Evolutionary conservation across 208 protist genomes (phyloP).

Genomic region (Crithidia brevicula): DNA sequence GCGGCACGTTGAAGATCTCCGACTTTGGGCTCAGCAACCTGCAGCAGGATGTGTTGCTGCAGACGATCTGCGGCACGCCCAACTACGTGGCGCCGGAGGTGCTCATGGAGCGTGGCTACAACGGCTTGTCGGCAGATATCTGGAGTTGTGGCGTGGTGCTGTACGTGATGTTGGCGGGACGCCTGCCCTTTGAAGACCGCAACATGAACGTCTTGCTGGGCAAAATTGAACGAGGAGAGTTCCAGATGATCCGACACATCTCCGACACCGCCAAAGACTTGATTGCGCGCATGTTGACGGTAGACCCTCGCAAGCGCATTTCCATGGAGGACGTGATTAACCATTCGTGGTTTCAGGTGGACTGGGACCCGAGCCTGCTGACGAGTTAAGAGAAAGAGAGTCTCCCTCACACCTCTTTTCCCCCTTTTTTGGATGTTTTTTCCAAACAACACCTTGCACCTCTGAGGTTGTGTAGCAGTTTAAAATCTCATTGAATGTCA

Average conservation of each 20-base stretch:
- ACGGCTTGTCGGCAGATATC: conserved; percentile 95
- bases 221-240: conserved; percentile 94
- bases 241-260: conserved; percentile 85
- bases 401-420: conserved; percentile 9
- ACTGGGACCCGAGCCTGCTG: conserved; percentile 67
- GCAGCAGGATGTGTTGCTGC: conserved; percentile 75
- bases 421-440: conserved; percentile 30
- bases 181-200: conserved; percentile 92
- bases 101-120: conserved; percentile 92
- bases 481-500: too few species aligned
- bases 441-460: too few species aligned
- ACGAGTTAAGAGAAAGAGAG: conserved; percentile 7
- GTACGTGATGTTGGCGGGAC: conserved; percentile 95
- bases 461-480: too few species aligned
- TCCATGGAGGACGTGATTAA: conserved; percentile 90
- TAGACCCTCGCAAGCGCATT: conserved; percentile 85
- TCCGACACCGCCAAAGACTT: conserved; percentile 68
- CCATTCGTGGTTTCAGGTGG: conserved; percentile 89
- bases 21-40: conserved; percentile 94
- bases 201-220: conserved; percentile 92
- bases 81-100: conserved; percentile 95
- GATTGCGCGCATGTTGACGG: conserved; percentile 79
- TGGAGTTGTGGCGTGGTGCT: conserved; percentile 96
- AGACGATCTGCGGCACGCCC: conserved; percentile 93
- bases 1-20: conserved; percentile 88